Evolutionary conservation across 2,329 filamentous ascomycete species (phyloP), one percentile per base, ranked within the genome.

Genomic region (Botrytis tulipae): DNA sequence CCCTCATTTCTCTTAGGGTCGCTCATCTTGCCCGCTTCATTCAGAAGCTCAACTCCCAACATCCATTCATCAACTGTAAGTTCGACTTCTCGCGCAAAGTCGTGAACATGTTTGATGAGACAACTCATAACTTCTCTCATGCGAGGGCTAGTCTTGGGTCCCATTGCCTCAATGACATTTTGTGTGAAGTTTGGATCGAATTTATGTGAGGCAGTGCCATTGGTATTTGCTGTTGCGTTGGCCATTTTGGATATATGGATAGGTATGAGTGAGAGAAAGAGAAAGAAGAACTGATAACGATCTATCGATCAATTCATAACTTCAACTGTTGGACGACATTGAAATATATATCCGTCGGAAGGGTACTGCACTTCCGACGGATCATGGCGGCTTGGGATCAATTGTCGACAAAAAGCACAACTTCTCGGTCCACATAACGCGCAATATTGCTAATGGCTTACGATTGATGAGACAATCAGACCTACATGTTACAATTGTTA

Each of bases 1-100:
- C 87, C 87, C 82, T 91, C 89, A 73, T 91, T 91, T 72, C 89
- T 85, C 79, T 86, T 87, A 62, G 87, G 84, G 76, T 88, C 84
- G 75, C 87, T 90, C 88, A 91, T 91, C 77, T 86, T 84, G 32
- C 89, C 89, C 0, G 88, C 87, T 83, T 86, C 86, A 78, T 91
- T 91, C 79, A 91, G 83, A 78, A 89, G 77, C 48, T 88, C 48
- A 29, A 89, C 85, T 44, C 84, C 87, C 1, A 83, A 82, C 84
- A 87, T 86, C 86, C 86, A 89, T 77, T 89, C 88, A 61, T 88
- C 87, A 7, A 88, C 83, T 0, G 87, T 89, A 59, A 90, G 80
- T 75, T 89, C 85, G 68, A 87, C 85, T 78, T 89, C 88, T 73
- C 87, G 83, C 35, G 87, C 87, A 79, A 87, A 90, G 78, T 89